Conservation (phyloP, 306 rosid genomes). For the Arachis hypogaea region DNA sequence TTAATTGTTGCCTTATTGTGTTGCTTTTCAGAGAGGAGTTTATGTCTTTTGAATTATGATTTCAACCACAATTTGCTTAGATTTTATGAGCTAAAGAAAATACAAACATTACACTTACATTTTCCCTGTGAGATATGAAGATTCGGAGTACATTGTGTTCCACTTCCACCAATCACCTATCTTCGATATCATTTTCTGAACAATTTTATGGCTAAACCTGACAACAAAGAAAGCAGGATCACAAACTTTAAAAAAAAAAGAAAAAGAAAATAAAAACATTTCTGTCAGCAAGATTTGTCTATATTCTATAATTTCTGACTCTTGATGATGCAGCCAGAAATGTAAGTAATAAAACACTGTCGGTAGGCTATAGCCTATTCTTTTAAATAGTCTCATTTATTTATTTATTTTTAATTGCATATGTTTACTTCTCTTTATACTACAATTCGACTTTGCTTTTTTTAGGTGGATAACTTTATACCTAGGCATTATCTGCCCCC, state of each 20-base stretch:
- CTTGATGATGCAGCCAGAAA: not conserved
- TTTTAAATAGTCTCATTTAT: conserved; percentile 19
- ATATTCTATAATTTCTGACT: conserved; percentile 1
- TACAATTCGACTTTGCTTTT: conserved; percentile 33
- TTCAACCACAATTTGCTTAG: not conserved
- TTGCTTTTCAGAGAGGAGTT: conserved; percentile 31
- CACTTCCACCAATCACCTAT: not conserved
- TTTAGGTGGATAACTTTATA: conserved; percentile 81
- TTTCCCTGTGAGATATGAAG: conserved; percentile 9
- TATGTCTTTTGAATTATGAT: conserved; percentile 31
- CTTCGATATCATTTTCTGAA: not conserved
- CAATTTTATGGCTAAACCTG: not conserved
- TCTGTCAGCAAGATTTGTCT: conserved; percentile 3
- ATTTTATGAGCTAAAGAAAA: conserved; percentile 17
- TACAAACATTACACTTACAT: not conserved
- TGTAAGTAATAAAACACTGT: not conserved
- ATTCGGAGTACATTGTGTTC: not conserved
- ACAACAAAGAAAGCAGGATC: not conserved
- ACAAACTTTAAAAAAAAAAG: not conserved
- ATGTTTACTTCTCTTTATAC: conserved; percentile 27
- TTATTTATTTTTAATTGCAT: conserved; percentile 24
- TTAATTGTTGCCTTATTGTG: conserved; percentile 18
- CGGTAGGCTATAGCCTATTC: not conserved
- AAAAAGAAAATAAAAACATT: not conserved
- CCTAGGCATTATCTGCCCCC: conserved; percentile 97